Evolutionary conservation across 2,329 filamentous ascomycete genomes (phyloP).

Genomic region (Fusarium pseudocircinatum): DNA sequence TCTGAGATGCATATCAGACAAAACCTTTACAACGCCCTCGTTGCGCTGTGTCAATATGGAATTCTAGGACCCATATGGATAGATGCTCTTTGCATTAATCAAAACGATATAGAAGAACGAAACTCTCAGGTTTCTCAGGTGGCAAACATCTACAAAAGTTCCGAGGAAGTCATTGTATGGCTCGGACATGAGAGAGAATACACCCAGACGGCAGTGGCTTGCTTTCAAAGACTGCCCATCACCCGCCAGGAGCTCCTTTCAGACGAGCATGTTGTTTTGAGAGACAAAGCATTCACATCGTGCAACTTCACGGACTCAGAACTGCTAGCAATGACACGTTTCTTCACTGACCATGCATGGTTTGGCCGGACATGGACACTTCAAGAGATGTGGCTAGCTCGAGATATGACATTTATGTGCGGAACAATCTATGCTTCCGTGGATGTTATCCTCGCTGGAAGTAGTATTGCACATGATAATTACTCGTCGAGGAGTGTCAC

Average conservation of each 20-base stretch:
- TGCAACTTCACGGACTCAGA: background rate
- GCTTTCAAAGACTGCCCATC: background rate
- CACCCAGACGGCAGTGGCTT: background rate
- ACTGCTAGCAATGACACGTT: background rate
- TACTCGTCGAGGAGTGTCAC: background rate
- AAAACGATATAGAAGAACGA: background rate
- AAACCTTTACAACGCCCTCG: background rate
- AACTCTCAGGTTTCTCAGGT: background rate
- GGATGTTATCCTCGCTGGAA: background rate
- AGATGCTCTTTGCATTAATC: background rate
- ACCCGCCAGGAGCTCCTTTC: background rate
- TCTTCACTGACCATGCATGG: background rate
- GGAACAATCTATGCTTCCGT: background rate
- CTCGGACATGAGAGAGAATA: background rate
- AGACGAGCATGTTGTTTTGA: background rate
- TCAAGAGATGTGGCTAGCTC: constrained; percentile 6
- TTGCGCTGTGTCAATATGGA: background rate
- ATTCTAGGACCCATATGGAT: background rate
- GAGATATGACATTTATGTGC: background rate
- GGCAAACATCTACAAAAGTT: background rate
- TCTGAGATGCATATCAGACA: background rate
- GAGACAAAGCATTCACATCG: background rate
- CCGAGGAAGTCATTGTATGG: background rate
- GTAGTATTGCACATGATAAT: background rate
- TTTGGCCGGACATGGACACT: constrained; percentile 4